Conservation (phyloP, 129 eudicot species). For the Flaveria bidentis region DNA sequence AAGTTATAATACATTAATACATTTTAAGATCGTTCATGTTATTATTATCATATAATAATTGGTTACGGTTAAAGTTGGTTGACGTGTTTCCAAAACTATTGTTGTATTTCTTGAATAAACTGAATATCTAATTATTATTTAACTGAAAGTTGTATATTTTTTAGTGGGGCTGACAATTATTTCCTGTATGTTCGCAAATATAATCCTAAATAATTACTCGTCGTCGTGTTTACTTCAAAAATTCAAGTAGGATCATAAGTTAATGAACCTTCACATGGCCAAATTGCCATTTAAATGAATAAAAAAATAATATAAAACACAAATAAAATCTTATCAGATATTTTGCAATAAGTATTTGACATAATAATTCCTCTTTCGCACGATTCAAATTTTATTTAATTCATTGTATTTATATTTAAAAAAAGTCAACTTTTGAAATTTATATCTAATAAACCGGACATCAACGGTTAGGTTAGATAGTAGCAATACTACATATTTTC, state of each 20-base stretch:
- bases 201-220: background rate
- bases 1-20: too few species aligned
- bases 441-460: too few species aligned
- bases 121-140: too few species aligned
- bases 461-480: too few species aligned
- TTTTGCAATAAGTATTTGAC: slow-evolving; percentile 15
- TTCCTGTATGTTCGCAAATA: background rate
- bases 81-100: background rate
- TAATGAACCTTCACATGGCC: slow-evolving; percentile 36
- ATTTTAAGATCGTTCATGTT: too few species aligned
- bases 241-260: slow-evolving; percentile 8
- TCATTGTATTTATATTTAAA: background rate
- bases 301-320: background rate
- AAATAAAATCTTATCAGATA: slow-evolving; percentile 27
- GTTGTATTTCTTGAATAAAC: background rate
- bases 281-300: slow-evolving; percentile 20
- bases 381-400: slow-evolving; percentile 13
- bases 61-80: background rate
- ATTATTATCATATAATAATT: background rate
- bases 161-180: background rate
- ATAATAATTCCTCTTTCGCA: slow-evolving; percentile 24
- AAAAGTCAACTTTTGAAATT: too few species aligned
- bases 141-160: background rate
- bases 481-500: too few species aligned
- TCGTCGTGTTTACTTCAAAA: slow-evolving; percentile 8